Evolutionary conservation across 2,329 filamentous ascomycete genomes (phyloP), one percentile per base, ranked within the genome.

Genomic region (Raffaelea ambrosiae): DNA sequence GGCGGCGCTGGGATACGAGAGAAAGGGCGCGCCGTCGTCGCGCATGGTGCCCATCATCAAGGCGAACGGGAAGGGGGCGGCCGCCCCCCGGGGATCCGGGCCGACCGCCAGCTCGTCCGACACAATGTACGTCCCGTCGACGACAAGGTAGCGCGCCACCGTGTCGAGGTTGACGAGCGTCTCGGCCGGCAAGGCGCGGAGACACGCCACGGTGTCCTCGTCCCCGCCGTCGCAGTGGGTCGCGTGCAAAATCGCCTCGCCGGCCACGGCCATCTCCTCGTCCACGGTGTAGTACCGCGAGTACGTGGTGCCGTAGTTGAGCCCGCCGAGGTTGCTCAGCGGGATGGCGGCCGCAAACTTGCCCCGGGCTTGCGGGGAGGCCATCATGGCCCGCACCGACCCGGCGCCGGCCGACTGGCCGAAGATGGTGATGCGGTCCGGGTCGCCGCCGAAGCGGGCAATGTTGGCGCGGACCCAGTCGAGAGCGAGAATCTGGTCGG

Each of bases 281-380:
- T 68, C 60, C 49, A 81, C 71, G 3, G 76, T 79, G 54, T 74
- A 73, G 61, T 81, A 83, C 21, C 70, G 67, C 11, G 73, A 77
- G 58, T 80, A 83, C 0, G 74, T 71, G 1, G 72, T 74, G 11
- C 74, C 77, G 49, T 80, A 80, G 56, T 74, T 68, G 39, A 66
- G 57, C 0, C 67, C 67, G 11, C 68, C 68, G 3, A 68, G 60
- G 40, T 65, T 68, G 53, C 66, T 67, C 48, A 68, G 53, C 14
- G 58, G 62, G 43, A 77, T 70, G 3, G 73, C 74, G 5, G 59
- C 66, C 1, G 66, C 63, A 52, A 76, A 76, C 53, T 73, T 71
- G 16, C 68, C 69, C 3, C 59, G 59, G 1, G 72, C 68, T 47
- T 66, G 63, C 2, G 72, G 71, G 3, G 70, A 73, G 3, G 69